These are phyloP conservation scores for Elongisporangium undulatum DNA, from an alignment of 352 stramenopile species.

Conservation along the genomic window DNA sequence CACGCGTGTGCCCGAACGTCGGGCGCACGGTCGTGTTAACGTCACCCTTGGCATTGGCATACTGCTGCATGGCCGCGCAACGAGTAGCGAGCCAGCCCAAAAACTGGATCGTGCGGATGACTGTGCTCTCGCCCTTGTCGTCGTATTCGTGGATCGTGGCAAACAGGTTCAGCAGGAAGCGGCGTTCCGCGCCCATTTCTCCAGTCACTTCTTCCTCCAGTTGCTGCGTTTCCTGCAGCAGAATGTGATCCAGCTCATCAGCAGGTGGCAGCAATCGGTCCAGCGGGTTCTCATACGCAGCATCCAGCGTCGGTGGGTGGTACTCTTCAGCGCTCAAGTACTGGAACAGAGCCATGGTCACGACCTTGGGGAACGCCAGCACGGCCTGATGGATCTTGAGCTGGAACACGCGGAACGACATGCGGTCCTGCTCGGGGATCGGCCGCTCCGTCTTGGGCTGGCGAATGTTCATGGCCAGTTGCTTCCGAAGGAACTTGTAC, in stretches of 20 bases:
- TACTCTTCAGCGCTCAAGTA: constrained; percentile 74
- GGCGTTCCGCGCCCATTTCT: constrained; percentile 74
- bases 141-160: constrained; percentile 83
- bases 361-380: constrained; percentile 59
- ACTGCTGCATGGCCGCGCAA: constrained; percentile 59
- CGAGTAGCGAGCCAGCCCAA: constrained; percentile 71
- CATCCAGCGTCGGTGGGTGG: constrained; percentile 45
- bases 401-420: constrained; percentile 85
- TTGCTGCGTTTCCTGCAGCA: constrained; percentile 50
- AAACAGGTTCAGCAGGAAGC: constrained; percentile 82
- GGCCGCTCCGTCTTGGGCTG: constrained; percentile 78
- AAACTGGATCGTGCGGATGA: constrained; percentile 82
- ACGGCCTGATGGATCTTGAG: constrained; percentile 82
- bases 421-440: constrained; percentile 79
- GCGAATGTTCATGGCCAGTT: constrained; percentile 83
- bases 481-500: constrained; percentile 68
- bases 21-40: constrained; percentile 7
- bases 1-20: constrained; percentile 10
- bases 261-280: constrained; percentile 41
- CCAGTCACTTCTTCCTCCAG: constrained; percentile 60
- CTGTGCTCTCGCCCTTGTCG: constrained; percentile 83
- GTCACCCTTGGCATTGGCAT: constrained; percentile 21
- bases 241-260: constrained; percentile 41
- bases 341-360: constrained; percentile 64
- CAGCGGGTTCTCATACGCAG: constrained; percentile 44